A percentile compares a stretch with the other conserved stretches of the same genome.
Evolutionary conservation across 352 stramenopile genomes (phyloP).

Genomic region (Globisporangium heterothallicum): DNA sequence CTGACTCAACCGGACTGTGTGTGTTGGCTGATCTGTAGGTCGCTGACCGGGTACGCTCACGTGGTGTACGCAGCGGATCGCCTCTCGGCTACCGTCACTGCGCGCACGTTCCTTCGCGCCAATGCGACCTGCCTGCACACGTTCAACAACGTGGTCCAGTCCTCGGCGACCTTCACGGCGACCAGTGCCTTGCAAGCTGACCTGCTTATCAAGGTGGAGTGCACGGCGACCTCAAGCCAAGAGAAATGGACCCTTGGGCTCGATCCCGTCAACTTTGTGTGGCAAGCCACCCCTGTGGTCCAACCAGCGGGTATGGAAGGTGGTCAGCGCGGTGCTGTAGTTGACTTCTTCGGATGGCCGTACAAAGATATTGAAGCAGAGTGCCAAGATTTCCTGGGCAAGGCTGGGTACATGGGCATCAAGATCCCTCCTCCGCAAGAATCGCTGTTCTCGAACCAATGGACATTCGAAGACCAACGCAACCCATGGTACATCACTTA

Average conservation of each 20-base stretch:
- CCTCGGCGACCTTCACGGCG: slow-evolving; percentile 15
- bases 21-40: no score
- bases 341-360: slow-evolving; percentile 42
- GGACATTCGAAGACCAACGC: slow-evolving; percentile 17
- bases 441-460: slow-evolving; percentile 27
- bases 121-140: slow-evolving; percentile 25
- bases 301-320: slow-evolving; percentile 13
- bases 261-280: slow-evolving; percentile 63
- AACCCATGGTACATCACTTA: slow-evolving; percentile 45
- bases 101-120: slow-evolving; percentile 29
- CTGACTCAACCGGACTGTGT: no score
- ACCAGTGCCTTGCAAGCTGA: slow-evolving; percentile 20
- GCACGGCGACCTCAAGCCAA: slow-evolving; percentile 9
- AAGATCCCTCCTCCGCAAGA: slow-evolving; percentile 41
- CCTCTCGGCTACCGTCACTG: slow-evolving; percentile 30
- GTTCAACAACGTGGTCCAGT: slow-evolving; percentile 25
- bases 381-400: slow-evolving; percentile 31
- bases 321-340: slow-evolving; percentile 33
- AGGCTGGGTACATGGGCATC: slow-evolving; percentile 35
- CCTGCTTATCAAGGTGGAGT: slow-evolving; percentile 29
- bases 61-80: slow-evolving; percentile 32
- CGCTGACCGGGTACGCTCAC: slow-evolving; percentile 35
- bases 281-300: slow-evolving; percentile 33
- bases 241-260: slow-evolving; percentile 32
- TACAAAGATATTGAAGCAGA: slow-evolving; percentile 33